Conservation (phyloP, 495 filamentous ascomycete species). For the Aspergillus avenaceus region DNA sequence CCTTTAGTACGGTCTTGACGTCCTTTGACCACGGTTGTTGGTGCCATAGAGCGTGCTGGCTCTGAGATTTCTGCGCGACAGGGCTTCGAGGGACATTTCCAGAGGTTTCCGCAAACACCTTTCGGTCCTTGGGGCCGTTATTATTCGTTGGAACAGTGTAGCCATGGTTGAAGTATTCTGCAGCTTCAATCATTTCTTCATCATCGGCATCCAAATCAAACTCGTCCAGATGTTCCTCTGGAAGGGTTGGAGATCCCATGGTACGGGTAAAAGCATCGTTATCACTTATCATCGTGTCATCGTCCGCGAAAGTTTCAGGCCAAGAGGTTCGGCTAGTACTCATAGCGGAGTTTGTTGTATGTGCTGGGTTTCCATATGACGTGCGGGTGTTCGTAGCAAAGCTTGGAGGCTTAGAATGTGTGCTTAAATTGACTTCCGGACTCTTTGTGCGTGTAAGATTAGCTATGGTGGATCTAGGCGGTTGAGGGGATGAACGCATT, state of each 20-base stretch:
- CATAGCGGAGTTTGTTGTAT: conserved; percentile 1
- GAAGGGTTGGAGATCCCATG: conserved; percentile 39
- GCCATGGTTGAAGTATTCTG: conserved; percentile 51
- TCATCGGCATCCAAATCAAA: conserved; percentile 65
- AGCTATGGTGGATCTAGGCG: not conserved
- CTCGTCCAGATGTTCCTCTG: conserved; percentile 45
- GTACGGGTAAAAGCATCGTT: conserved; percentile 40
- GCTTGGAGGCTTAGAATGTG: not conserved
- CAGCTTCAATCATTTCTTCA: conserved; percentile 63
- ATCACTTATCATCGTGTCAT: conserved; percentile 13
- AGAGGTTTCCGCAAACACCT: conserved; percentile 53
- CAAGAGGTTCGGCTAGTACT: conserved; percentile 2
- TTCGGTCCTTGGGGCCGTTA: conserved; percentile 26
- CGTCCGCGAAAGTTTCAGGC: conserved; percentile 12
- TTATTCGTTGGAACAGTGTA: conserved; percentile 24
- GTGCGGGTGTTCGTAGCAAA: not conserved
- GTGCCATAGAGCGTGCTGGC: conserved; percentile 35
- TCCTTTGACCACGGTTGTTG: conserved; percentile 77
- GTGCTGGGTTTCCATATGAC: conserved; percentile 2
- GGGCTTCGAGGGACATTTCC: conserved; percentile 40
- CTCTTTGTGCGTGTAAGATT: not conserved
- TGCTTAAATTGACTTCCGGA: not conserved
- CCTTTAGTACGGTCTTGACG: conserved; percentile 69
- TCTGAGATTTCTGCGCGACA: conserved; percentile 28
- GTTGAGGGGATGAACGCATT: not conserved